These are phyloP conservation scores for Chytriomyces hyalinus DNA, from an alignment of 192 early-diverging fungal genomes.

Conservation along the genomic window DNA sequence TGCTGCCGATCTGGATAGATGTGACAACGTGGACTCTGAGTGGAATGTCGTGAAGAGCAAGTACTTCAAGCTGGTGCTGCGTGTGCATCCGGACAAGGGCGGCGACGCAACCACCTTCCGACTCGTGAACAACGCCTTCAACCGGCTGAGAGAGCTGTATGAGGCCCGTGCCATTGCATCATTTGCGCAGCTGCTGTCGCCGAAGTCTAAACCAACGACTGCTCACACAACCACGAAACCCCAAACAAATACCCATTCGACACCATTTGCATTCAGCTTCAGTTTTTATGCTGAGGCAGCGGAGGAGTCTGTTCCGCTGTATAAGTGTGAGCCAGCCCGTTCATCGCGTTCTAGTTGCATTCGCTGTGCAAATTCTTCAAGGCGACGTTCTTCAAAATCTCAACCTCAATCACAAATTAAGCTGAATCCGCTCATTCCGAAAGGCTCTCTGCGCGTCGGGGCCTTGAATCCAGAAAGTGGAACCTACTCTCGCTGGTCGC, in stretches of 20 bases:
- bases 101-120: slow-evolving; percentile 1
- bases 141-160: neutral
- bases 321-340: slow-evolving; percentile 4
- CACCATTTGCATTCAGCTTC: neutral
- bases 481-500: slow-evolving; percentile 8
- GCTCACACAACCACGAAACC: neutral
- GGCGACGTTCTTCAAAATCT: neutral
- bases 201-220: neutral
- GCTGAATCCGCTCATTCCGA: neutral
- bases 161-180: neutral
- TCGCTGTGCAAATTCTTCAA: too few species aligned
- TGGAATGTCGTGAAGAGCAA: neutral
- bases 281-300: slow-evolving; percentile 7
- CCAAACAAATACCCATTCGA: neutral
- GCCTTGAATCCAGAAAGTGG: neutral
- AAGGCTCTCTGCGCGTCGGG: slow-evolving; percentile 14
- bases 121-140: slow-evolving; percentile 7
- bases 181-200: neutral
- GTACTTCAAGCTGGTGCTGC: neutral
- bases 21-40: neutral
- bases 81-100: slow-evolving; percentile 15
- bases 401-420: neutral
- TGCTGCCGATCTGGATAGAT: too few species aligned
- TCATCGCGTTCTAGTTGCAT: too few species aligned
- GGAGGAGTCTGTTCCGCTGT: neutral